These are phyloP conservation scores for Tephrocybe sp. DNA, from an alignment of 768 basidiomycete species.

Conservation along the genomic window DNA sequence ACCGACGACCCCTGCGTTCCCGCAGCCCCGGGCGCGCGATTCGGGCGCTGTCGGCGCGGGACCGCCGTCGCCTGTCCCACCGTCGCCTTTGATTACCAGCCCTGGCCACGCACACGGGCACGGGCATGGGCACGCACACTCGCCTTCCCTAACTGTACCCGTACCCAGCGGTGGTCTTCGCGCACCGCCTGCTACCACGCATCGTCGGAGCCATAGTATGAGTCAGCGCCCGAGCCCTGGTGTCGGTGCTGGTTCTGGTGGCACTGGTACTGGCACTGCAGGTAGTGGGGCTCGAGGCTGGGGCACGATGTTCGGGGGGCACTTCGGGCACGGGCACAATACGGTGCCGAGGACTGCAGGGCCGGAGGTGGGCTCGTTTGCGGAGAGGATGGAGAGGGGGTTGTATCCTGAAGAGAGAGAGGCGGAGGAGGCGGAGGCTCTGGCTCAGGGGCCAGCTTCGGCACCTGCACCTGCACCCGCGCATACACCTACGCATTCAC, in stretches of 20 bases:
- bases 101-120: no score
- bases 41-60: slow-evolving; percentile 39
- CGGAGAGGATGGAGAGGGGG: slow-evolving; percentile 32
- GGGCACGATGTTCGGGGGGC: slow-evolving; percentile 23
- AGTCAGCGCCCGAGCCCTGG: slow-evolving; percentile 72
- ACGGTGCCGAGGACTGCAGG: slow-evolving; percentile 56
- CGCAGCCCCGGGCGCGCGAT: slow-evolving; percentile 67
- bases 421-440: slow-evolving; percentile 28
- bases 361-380: slow-evolving; percentile 59
- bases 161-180: slow-evolving; percentile 35
- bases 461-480: no score
- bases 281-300: slow-evolving; percentile 26
- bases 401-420: slow-evolving; percentile 27
- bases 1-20: slow-evolving; percentile 57
- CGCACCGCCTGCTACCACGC: slow-evolving; percentile 75
- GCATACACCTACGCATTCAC: no score
- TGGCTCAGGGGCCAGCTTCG: no score
- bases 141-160: no score
- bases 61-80: slow-evolving; percentile 29
- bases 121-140: no score
- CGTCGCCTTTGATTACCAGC: no score
- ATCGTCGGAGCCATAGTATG: slow-evolving; percentile 80
- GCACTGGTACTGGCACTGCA: no score
- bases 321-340: slow-evolving; percentile 30
- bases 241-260: slow-evolving; percentile 57